These are phyloP conservation scores for Alternaria sp. DNA, from an alignment of 2,329 filamentous ascomycete genomes.

Conservation along the genomic window DNA sequence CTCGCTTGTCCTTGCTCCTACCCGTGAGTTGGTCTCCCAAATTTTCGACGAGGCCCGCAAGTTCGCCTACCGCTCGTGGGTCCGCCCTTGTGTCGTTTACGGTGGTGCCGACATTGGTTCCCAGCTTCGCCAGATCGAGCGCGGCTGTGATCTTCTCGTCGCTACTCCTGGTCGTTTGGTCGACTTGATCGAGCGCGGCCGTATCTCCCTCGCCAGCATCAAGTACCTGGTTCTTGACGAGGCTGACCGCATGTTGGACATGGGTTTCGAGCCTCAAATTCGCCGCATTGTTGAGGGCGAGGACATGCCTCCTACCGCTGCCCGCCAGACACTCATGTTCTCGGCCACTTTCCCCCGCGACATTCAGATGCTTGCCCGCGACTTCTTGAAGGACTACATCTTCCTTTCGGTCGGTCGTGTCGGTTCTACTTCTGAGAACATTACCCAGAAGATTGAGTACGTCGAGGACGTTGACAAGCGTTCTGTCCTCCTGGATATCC, in stretches of 20 bases:
- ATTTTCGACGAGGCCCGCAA: conserved; percentile 98
- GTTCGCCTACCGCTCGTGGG: conserved; percentile 99
- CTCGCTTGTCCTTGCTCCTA: conserved; percentile 93
- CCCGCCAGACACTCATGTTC: conserved; percentile 99
- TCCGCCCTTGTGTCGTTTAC: conserved; percentile 97
- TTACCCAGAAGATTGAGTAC: conserved; percentile 98
- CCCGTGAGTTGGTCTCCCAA: conserved; percentile 97
- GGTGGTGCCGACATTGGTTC: conserved; percentile 98
- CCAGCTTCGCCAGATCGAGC: conserved; percentile 97
- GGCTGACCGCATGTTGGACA: conserved; percentile 99
- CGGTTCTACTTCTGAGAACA: conserved; percentile 99
- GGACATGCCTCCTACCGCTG: conserved; percentile 87
- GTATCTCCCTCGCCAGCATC: conserved; percentile 97
- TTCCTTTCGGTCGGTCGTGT: conserved; percentile 99
- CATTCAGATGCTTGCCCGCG: conserved; percentile 98
- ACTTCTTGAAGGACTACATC: conserved; percentile 99
- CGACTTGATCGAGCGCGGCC: conserved; percentile 97
- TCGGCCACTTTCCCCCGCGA: conserved; percentile 99
- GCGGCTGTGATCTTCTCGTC: conserved; percentile 94
- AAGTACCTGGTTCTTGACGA: conserved; percentile 99
- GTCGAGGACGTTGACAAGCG: conserved; percentile 98
- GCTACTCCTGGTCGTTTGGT: conserved; percentile 97
- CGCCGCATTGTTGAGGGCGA: conserved; percentile 97
- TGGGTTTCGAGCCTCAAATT: conserved; percentile 99
- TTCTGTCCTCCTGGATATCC: conserved; percentile 94